Base-by-base conservation (phyloP, 306 rosid species). In the Prunus mongolica region DNA sequence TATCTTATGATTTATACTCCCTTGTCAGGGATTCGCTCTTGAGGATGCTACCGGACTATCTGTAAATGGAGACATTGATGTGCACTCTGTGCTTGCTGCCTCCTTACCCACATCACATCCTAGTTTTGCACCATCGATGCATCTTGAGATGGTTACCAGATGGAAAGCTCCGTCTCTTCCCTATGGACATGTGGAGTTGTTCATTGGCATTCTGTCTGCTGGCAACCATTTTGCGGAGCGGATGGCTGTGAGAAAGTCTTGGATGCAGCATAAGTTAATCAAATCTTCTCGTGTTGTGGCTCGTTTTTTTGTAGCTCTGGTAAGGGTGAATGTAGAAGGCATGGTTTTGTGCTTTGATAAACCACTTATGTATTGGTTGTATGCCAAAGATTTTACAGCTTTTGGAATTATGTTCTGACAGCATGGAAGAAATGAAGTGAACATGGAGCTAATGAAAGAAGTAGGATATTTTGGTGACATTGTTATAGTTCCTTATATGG, bases 181-280 rank as follows among this genome's bases (percentile, higher is more conserved):
- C 20, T 9, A 67, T 45, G 71, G 73, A 71, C 83, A 65, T 60
- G 88, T 87, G 61, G 93, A 88, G 84, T 90, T 95, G 80, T 92
- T 95, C 82, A 84, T 95, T 34, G 99, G 97, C 67, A 89, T 95
- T 63, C 95, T 95, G 65, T 95, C 99, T 13, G 97, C 99, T 19
- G 99, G 99, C 19, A 92, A 88, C 84, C 98, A 95, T 91, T 95
- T 95, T 86, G 93, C 93, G 2, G 97, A 95, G 84, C 79, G 97
- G 60, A 95, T 95, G 99, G 97, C 99, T 44, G 92, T 92, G 72
- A 89, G 99, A 85, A 95, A 95, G 87, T 90, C 99, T 27, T 95
- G 99, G 99, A 87, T 95, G 97, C 97, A 95, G 79, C 96, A 95
- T 50, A 87, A 75, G 70, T 81, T 88, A 15, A 86, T 95, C 79